A percentile compares a stretch with the other conserved stretches of the same genome.
Conservation (phyloP, 129 eudicot genomes). For the Cynara cardunculus region DNA sequence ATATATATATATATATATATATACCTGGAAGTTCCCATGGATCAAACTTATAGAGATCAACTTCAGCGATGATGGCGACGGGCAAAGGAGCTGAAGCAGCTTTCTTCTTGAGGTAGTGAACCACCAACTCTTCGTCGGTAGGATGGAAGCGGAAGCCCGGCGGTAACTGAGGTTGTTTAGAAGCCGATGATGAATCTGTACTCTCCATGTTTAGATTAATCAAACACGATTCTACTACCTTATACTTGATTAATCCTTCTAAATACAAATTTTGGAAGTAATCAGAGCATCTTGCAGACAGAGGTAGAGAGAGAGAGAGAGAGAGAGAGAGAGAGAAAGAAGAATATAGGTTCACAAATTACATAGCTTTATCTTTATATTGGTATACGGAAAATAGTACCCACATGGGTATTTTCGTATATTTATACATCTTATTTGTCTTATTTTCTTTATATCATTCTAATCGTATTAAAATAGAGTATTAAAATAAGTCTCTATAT, state of each 20-base stretch:
- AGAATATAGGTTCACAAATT: conserved; percentile 4
- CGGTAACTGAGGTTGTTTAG: conserved; percentile 81
- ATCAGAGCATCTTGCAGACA: conserved; percentile 13
- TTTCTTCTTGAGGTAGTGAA: conserved; percentile 84
- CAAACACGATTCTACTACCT: background rate
- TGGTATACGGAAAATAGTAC: conserved; percentile 29
- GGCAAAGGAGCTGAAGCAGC: conserved; percentile 75
- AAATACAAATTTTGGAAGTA: background rate
- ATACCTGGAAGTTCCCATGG: conserved; percentile 96
- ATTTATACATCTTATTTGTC: too few relatives aligned
- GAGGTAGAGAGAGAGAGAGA: conserved; percentile 21
- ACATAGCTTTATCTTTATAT: conserved; percentile 20
- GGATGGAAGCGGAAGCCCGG: conserved; percentile 97
- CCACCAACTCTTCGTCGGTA: conserved; percentile 86
- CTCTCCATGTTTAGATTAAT: conserved; percentile 51
- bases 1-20: background rate
- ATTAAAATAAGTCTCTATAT: too few relatives aligned
- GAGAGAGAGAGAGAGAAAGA: conserved; percentile 9
- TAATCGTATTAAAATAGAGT: too few relatives aligned
- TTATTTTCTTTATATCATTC: too few relatives aligned
- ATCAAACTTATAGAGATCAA: conserved; percentile 83
- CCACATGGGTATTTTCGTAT: conserved; percentile 14
- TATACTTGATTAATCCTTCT: background rate
- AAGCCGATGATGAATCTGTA: conserved; percentile 59
- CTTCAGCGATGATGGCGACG: conserved; percentile 83